Evolutionary conservation across 2,329 filamentous ascomycete genomes (phyloP), one percentile per base, ranked within the genome.

Genomic region (Penicillium occitanis): DNA sequence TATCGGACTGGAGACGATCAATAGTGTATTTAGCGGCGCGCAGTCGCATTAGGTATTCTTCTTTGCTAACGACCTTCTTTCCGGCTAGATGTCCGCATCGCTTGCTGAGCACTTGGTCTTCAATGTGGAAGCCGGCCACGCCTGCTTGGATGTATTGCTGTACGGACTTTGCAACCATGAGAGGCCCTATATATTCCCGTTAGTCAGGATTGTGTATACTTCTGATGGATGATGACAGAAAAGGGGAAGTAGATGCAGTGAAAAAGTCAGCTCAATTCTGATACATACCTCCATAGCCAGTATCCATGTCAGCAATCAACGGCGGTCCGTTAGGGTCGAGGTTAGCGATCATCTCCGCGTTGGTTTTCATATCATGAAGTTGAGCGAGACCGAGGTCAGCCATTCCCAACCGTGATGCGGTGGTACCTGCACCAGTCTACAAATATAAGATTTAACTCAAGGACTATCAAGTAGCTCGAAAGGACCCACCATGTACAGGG

Each of bases 121-220:
- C 85, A 69, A 87, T 81, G 71, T 87, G 85, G 53, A 87, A 78
- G 8, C 79, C 85, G 1, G 85, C 85, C 2, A 87, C 82, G 30
- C 85, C 85, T 3, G 83, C 79, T 58, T 82, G 80, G 30, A 81
- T 80, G 73, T 86, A 86, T 59, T 81, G 76, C 28, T 79, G 76
- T 5, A 83, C 81, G 5, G 83, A 84, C 19, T 82, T 79, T 11
- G 81, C 79, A 33, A 84, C 78, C 78, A 80, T 80, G 58, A 80
- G 76, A 19, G 78, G 77, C 0, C 84, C 83, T 66, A 17, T 48
- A 3, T 19, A 10, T 35, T n/a, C 7, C 2, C 28, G 2, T 46
- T 22, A 48, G 10, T 22, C 1, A 48, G 2, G 44, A 13, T 10
- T 8, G 5, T 35, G 3, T 35, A 11, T 35, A 35, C 10, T n/a